phyloP scores from a whole-genome alignment of 1,284 basidiomycete genomes.

The Ceratobasidium sp. region DNA sequence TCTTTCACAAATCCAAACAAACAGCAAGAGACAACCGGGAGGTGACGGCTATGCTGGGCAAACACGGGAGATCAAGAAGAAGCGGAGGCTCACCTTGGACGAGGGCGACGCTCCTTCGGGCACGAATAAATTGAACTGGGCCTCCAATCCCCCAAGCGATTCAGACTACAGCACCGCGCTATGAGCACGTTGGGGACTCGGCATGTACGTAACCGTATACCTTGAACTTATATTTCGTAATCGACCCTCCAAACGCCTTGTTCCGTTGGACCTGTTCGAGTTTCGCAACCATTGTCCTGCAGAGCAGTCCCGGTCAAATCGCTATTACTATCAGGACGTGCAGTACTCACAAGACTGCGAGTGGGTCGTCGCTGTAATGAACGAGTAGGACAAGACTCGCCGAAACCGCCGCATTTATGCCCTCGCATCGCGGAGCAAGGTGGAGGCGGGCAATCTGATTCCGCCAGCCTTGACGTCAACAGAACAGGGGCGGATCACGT shows the following conservation, averaged over 20 bases:
- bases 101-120: constrained; percentile 63
- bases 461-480: constrained; percentile 27
- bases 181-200: constrained; percentile 8
- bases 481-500: background rate
- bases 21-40: no score
- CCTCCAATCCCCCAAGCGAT: constrained; percentile 77
- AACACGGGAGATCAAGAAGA: background rate
- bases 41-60: background rate
- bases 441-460: constrained; percentile 41
- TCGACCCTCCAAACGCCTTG: constrained; percentile 77
- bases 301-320: background rate
- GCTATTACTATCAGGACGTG: background rate
- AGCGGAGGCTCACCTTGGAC: constrained; percentile 11
- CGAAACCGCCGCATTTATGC: constrained; percentile 17
- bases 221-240: constrained; percentile 88
- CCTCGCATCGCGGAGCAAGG: constrained; percentile 1
- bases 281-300: constrained; percentile 30
- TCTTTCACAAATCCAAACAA: no score
- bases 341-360: background rate
- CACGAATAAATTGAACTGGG: constrained; percentile 90
- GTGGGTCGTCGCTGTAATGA: background rate
- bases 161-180: constrained; percentile 57
- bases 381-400: background rate
- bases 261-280: constrained; percentile 66
- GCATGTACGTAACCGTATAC: constrained; percentile 52